phyloP scores from a whole-genome alignment of 2,329 filamentous ascomycete species.

The Colletotrichum orbiculare region DNA sequence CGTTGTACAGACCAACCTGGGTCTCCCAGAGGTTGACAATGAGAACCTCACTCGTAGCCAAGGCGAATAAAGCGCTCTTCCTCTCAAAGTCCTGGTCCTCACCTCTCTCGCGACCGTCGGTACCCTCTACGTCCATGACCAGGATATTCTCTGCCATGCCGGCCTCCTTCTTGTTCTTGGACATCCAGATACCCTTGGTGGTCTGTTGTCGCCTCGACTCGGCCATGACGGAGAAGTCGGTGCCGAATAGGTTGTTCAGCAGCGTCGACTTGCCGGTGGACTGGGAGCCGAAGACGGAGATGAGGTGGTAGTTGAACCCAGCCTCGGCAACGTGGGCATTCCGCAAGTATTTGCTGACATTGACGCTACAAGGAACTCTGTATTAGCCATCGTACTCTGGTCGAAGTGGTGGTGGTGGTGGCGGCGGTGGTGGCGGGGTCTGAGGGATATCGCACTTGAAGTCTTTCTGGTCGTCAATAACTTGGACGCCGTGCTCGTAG shows the following conservation, averaged over 20 bases:
- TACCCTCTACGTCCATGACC: slow-evolving; percentile 99
- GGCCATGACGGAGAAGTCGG: slow-evolving; percentile 97
- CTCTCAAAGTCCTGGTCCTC: slow-evolving; percentile 99
- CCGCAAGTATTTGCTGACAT: slow-evolving; percentile 84
- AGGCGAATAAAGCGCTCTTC: slow-evolving; percentile 95
- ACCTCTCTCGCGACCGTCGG: slow-evolving; percentile 93
- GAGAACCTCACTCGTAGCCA: slow-evolving; percentile 96
- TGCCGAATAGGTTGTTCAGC: slow-evolving; percentile 95
- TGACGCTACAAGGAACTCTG: slow-evolving; percentile 63
- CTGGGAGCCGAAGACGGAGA: slow-evolving; percentile 98
- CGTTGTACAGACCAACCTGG: slow-evolving; percentile 97
- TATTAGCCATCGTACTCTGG: slow-evolving; percentile 12
- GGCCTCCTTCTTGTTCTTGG: slow-evolving; percentile 84
- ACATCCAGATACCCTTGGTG: slow-evolving; percentile 99
- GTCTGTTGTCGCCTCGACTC: slow-evolving; percentile 95
- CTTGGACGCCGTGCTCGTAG: slow-evolving; percentile 95
- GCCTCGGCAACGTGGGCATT: slow-evolving; percentile 83
- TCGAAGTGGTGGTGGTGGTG: no score
- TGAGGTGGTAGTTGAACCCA: slow-evolving; percentile 99
- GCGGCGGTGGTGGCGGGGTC: slow-evolving; percentile 7
- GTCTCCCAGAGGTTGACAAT: slow-evolving; percentile 99
- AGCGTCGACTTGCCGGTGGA: slow-evolving; percentile 98
- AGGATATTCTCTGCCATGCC: slow-evolving; percentile 96
- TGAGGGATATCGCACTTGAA: slow-evolving; percentile 81
- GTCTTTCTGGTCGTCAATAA: slow-evolving; percentile 94